Percentiles rank a stretch among this genome's conserved stretches.
phyloP scores from a whole-genome alignment of 441 rosid species.

The Manihot esculenta region DNA sequence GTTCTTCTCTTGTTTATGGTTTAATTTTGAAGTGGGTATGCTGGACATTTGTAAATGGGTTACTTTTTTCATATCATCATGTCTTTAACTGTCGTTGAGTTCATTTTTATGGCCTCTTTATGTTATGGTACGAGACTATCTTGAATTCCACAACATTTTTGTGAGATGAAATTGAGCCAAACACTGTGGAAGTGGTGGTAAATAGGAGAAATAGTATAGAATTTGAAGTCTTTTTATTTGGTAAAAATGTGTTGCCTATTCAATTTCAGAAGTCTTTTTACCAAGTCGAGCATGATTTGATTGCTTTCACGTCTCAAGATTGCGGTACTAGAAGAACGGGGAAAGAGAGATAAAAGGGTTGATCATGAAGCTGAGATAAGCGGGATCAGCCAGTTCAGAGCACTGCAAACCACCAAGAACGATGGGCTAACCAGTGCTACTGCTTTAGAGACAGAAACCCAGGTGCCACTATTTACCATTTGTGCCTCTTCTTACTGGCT shows the following conservation, averaged over 20 bases:
- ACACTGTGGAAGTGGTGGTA: no score
- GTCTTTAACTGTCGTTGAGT: background rate
- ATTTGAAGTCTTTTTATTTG: no score
- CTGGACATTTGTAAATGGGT: background rate
- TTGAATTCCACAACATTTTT: no score
- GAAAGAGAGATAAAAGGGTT: slow-evolving; percentile 42
- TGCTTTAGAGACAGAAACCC: slow-evolving; percentile 35
- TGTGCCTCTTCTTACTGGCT: no score
- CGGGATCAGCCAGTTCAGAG: slow-evolving; percentile 36
- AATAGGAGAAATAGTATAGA: no score
- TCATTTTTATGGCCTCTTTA: background rate
- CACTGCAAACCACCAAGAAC: slow-evolving; percentile 33
- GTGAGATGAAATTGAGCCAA: no score
- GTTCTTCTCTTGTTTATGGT: no score
- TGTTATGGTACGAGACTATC: background rate
- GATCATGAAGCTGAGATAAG: slow-evolving; percentile 43
- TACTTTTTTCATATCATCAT: no score
- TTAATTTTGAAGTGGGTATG: no score
- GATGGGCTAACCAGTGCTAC: slow-evolving; percentile 37
- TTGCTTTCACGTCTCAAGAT: slow-evolving; percentile 40
- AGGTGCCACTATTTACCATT: slow-evolving; percentile 28
- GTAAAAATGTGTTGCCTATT: no score
- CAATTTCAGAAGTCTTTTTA: no score
- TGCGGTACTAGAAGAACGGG: slow-evolving; percentile 70
- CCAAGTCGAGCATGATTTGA: background rate